Percentiles rank a stretch among this genome's conserved stretches.
Conservation (phyloP, 805 yeast species). For the Saccharomycodes ludwigii region DNA sequence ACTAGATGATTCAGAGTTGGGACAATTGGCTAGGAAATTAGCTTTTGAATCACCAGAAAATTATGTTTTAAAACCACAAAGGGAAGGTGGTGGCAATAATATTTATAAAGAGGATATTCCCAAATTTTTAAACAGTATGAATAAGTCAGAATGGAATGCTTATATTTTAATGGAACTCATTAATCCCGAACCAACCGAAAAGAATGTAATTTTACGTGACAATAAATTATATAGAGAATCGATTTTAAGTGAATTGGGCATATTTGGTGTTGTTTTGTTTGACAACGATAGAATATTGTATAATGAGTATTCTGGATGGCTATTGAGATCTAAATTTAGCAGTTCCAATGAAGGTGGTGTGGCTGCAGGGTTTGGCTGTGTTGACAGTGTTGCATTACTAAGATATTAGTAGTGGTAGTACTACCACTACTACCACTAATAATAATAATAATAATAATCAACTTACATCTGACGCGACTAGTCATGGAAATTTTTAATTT, state of each 20-base stretch:
- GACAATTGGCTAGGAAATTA: constrained; percentile 46
- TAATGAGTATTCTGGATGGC: constrained; percentile 72
- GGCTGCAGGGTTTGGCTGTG: constrained; percentile 97
- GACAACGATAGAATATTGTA: constrained; percentile 46
- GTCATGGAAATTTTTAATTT: too few species aligned
- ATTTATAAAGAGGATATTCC: constrained; percentile 83
- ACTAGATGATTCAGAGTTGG: constrained; percentile 56
- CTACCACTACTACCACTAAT: too few species aligned
- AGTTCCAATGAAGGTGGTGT: constrained; percentile 95
- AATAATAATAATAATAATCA: not conserved
- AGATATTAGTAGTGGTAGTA: too few species aligned
- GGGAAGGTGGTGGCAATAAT: constrained; percentile 99
- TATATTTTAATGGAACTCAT: constrained; percentile 92
- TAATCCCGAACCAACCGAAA: constrained; percentile 48
- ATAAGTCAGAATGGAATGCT: constrained; percentile 64
- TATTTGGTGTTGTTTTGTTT: constrained; percentile 75
- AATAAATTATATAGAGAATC: constrained; percentile 54
- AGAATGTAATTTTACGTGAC: constrained; percentile 61
- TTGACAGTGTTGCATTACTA: constrained; percentile 61
- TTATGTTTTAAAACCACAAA: constrained; percentile 88
- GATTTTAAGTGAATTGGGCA: constrained; percentile 81
- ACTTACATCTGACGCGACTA: not conserved
- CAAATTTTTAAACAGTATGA: constrained; percentile 42
- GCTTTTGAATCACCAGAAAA: constrained; percentile 58
- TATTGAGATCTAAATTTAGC: constrained; percentile 79